These are phyloP conservation scores for Jacaranda mimosifolia DNA, from an alignment of 257 asterid species.

Conservation along the genomic window DNA sequence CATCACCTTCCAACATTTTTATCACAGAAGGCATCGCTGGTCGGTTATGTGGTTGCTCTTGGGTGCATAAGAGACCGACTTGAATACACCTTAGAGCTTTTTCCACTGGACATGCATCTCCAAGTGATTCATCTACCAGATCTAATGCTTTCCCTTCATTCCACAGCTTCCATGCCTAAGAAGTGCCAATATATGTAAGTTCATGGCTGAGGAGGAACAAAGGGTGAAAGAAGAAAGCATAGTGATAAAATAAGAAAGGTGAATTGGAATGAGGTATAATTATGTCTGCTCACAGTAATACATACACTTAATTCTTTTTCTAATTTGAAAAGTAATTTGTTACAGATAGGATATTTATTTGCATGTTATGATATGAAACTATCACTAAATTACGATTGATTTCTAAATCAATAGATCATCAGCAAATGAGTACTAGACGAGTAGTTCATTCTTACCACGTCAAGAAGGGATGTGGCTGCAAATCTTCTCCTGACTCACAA, in stretches of 20 bases:
- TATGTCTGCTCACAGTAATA: no score
- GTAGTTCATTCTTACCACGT: not conserved
- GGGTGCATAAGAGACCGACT: slow-evolving; percentile 18
- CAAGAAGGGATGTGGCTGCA: not conserved
- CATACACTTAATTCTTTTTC: no score
- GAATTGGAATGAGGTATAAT: no score
- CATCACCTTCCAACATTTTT: slow-evolving; percentile 5
- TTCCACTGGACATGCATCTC: not conserved
- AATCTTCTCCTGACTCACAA: not conserved
- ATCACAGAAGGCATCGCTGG: slow-evolving; percentile 16
- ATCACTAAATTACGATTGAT: no score
- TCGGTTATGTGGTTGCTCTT: not conserved
- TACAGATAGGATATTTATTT: no score
- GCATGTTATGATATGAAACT: no score
- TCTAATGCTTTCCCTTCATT: slow-evolving; percentile 22
- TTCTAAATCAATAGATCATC: no score
- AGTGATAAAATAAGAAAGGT: not conserved
- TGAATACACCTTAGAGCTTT: slow-evolving; percentile 16
- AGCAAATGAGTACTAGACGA: no score
- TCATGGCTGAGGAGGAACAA: no score
- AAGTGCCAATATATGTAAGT: not conserved
- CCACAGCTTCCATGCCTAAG: slow-evolving; percentile 33
- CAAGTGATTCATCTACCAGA: not conserved
- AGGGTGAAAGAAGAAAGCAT: not conserved
- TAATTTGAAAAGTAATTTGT: no score